Percentiles rank a stretch among this genome's conserved stretches.
Evolutionary conservation across 305 asterid genomes (phyloP).

Genomic region (Rubia peregrina): DNA sequence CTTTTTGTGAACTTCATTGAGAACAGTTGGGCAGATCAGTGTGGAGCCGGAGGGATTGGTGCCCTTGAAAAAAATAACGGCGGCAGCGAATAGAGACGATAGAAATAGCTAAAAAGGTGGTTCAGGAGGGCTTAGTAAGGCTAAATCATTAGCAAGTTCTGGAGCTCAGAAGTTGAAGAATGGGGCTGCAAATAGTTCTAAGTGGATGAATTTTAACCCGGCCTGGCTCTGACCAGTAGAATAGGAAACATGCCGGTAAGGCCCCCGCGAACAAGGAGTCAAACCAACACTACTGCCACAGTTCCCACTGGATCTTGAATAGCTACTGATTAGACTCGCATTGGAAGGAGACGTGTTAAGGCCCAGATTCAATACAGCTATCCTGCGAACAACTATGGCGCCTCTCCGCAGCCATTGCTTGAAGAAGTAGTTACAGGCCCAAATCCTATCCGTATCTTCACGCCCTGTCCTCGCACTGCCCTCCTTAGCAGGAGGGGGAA

Average conservation of each 20-base stretch:
- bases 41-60: constrained; percentile 89
- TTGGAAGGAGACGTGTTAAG: constrained; percentile 59
- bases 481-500: constrained; percentile 53
- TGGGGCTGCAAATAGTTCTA: constrained; percentile 52
- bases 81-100: constrained; percentile 32
- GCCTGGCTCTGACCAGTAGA: no score
- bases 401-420: constrained; percentile 58
- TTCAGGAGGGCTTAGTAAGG: constrained; percentile 62
- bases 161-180: constrained; percentile 59
- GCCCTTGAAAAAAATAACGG: constrained; percentile 39
- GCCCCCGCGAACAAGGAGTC: constrained; percentile 48
- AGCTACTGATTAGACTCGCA: constrained; percentile 62
- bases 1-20: constrained; percentile 11
- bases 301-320: constrained; percentile 56
- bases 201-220: constrained; percentile 28
- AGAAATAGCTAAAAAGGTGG: constrained; percentile 33
- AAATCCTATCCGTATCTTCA: constrained; percentile 57
- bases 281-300: constrained; percentile 70
- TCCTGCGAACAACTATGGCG: constrained; percentile 33
- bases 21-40: constrained; percentile 92
- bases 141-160: constrained; percentile 50
- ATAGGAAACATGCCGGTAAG: constrained; percentile 56
- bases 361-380: constrained; percentile 38
- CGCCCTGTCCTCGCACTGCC: constrained; percentile 32
- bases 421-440: constrained; percentile 72